These are phyloP conservation scores for Bonia amplexicaulis DNA, from an alignment of 176 grass and related monocot species.

Conservation along the genomic window DNA sequence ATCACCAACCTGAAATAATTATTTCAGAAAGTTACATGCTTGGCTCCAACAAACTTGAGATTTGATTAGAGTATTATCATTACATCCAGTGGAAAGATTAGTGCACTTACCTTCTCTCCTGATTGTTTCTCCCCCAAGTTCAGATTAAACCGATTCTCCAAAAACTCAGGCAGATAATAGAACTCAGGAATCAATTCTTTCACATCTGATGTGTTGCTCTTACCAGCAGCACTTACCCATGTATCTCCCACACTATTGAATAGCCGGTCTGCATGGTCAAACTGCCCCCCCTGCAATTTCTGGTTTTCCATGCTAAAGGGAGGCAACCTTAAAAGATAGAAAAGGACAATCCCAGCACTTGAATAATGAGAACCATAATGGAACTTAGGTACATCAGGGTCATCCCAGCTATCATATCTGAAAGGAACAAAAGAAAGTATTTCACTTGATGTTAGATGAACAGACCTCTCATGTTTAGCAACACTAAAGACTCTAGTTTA, in stretches of 20 bases:
- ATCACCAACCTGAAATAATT: conserved; percentile 70
- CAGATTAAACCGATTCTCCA: conserved; percentile 85
- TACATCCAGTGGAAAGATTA: conserved; percentile 18
- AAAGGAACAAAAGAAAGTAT: conserved; percentile 28
- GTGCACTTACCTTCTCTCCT: conserved; percentile 68
- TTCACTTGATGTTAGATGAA: conserved; percentile 21
- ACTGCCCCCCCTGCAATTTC: conserved; percentile 93
- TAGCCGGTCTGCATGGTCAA: conserved; percentile 94
- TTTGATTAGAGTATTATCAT: not conserved
- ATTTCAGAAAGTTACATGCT: conserved; percentile 29
- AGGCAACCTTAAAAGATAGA: conserved; percentile 91
- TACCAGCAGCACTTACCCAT: conserved; percentile 88
- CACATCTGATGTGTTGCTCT: conserved; percentile 99
- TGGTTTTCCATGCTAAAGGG: conserved; percentile 92
- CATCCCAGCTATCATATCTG: conserved; percentile 99
- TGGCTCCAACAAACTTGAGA: conserved; percentile 7
- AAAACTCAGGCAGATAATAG: conserved; percentile 98
- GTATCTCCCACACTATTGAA: conserved; percentile 94
- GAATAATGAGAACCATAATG: conserved; percentile 99
- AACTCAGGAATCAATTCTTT: conserved; percentile 99
- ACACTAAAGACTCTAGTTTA: not conserved
- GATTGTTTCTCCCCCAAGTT: conserved; percentile 98
- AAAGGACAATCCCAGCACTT: conserved; percentile 97
- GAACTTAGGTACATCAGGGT: conserved; percentile 98
- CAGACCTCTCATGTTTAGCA: not conserved